phyloP scores from a whole-genome alignment of 2,329 filamentous ascomycete genomes.

The Aspergillus fumigatiaffinis region DNA sequence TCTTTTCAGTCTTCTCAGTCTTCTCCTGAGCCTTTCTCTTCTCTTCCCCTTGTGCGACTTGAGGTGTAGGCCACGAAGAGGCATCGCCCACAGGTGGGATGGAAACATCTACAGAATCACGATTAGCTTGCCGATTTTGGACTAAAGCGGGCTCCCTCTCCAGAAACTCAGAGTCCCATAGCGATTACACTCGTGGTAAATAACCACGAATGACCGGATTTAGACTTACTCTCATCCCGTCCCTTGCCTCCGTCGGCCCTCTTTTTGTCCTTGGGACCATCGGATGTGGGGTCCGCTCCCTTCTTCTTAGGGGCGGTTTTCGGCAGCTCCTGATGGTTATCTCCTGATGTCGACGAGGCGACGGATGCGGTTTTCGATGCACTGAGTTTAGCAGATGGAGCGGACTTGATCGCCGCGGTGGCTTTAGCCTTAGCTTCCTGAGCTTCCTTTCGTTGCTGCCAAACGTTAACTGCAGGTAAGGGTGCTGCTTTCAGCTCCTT shows the following conservation, averaged over 20 bases:
- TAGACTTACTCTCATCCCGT: slow-evolving; percentile 32
- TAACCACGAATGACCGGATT: not conserved
- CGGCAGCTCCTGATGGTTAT: slow-evolving; percentile 37
- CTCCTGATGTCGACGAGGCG: slow-evolving; percentile 27
- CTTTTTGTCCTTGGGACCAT: slow-evolving; percentile 33
- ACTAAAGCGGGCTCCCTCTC: slow-evolving; percentile 4
- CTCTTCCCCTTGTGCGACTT: slow-evolving; percentile 70
- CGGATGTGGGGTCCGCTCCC: slow-evolving; percentile 24
- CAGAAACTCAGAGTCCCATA: not conserved
- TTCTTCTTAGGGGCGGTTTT: slow-evolving; percentile 42
- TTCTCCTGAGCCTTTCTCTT: slow-evolving; percentile 69
- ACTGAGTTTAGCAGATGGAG: slow-evolving; percentile 17
- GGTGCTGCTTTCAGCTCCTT: slow-evolving; percentile 73
- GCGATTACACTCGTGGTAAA: not conserved
- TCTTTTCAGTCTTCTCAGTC: slow-evolving; percentile 56
- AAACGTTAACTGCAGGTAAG: slow-evolving; percentile 79
- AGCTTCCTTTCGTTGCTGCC: slow-evolving; percentile 74
- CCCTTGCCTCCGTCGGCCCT: slow-evolving; percentile 40
- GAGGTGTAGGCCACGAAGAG: slow-evolving; percentile 84
- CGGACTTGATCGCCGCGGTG: slow-evolving; percentile 24
- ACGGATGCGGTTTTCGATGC: slow-evolving; percentile 23
- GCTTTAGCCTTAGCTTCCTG: slow-evolving; percentile 50
- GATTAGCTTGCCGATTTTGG: slow-evolving; percentile 12
- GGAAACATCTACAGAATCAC: slow-evolving; percentile 20
- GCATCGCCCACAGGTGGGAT: slow-evolving; percentile 72